phyloP scores from a whole-genome alignment of 176 grass and related monocot species.

The Echinochloa phyllopogon region DNA sequence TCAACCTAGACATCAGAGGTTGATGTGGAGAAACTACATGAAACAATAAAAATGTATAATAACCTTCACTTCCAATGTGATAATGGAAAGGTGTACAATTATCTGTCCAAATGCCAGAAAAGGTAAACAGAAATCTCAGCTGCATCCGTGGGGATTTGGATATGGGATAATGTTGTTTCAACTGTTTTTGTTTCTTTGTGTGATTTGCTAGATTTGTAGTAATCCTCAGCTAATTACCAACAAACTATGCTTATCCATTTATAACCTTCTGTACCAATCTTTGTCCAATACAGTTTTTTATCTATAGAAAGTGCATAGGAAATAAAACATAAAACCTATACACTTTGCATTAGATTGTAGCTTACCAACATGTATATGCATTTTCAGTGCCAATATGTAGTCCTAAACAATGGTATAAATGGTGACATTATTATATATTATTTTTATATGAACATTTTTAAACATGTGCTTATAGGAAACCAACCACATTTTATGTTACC shows the following conservation, averaged over 20 bases:
- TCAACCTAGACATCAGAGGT: neutral
- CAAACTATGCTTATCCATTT: neutral
- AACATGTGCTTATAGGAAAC: neutral
- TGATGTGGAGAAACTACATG: neutral
- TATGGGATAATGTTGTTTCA: neutral
- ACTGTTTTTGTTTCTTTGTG: neutral
- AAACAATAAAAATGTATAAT: neutral
- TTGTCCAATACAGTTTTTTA: slow-evolving; percentile 13
- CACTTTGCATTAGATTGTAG: neutral
- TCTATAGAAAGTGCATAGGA: neutral
- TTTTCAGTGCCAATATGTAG: neutral
- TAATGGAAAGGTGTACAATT: neutral
- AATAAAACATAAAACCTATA: neutral
- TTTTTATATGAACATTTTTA: neutral
- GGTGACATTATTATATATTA: neutral
- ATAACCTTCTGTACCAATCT: neutral
- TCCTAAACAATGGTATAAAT: neutral
- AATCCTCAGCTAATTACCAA: neutral
- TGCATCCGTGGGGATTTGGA: neutral
- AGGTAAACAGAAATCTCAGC: neutral
- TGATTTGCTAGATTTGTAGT: neutral
- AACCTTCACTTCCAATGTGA: neutral
- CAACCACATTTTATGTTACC: neutral
- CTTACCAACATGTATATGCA: neutral
- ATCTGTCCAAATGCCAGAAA: neutral